These are phyloP conservation scores for Fusarium sp. DNA, from an alignment of 2,329 filamentous ascomycete species.

Conservation along the genomic window DNA sequence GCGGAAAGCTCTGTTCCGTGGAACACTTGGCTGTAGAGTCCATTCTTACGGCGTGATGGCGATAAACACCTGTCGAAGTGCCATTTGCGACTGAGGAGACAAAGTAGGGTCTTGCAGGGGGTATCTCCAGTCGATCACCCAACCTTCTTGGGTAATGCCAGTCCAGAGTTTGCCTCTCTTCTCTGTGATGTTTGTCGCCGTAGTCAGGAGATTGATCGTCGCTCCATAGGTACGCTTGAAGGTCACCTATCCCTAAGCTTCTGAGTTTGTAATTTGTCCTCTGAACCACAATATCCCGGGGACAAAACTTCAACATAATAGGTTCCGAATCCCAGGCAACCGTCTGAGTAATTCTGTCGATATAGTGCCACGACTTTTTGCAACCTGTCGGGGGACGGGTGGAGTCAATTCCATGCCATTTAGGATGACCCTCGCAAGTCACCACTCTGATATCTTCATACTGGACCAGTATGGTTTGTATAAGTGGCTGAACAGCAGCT, in stretches of 20 bases:
- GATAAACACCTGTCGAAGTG: slow-evolving; percentile 7
- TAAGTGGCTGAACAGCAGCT: slow-evolving; percentile 18
- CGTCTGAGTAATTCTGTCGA: neutral
- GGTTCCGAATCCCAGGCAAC: slow-evolving; percentile 18
- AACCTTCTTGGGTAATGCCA: neutral
- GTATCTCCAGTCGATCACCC: neutral
- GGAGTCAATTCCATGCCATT: accelerated
- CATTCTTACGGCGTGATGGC: slow-evolving; percentile 18
- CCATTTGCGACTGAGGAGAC: slow-evolving; percentile 6
- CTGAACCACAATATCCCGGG: neutral
- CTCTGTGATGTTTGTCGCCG: neutral
- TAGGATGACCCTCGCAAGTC: slow-evolving; percentile 7
- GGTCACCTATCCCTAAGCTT: neutral
- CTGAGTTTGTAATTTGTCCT: slow-evolving; percentile 1
- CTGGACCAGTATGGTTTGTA: slow-evolving; percentile 5
- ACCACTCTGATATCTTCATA: slow-evolving; percentile 6
- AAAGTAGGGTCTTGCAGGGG: neutral
- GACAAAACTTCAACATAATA: neutral
- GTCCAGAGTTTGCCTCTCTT: neutral
- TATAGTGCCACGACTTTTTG: no score
- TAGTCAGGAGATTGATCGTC: neutral
- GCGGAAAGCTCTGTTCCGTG: neutral
- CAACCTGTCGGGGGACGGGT: neutral
- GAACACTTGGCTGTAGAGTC: slow-evolving; percentile 8
- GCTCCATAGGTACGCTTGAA: slow-evolving; percentile 12